Evolutionary conservation across 257 asterid species (phyloP), one percentile per base, ranked within the genome.

Genomic region (Solanum neorickii): DNA sequence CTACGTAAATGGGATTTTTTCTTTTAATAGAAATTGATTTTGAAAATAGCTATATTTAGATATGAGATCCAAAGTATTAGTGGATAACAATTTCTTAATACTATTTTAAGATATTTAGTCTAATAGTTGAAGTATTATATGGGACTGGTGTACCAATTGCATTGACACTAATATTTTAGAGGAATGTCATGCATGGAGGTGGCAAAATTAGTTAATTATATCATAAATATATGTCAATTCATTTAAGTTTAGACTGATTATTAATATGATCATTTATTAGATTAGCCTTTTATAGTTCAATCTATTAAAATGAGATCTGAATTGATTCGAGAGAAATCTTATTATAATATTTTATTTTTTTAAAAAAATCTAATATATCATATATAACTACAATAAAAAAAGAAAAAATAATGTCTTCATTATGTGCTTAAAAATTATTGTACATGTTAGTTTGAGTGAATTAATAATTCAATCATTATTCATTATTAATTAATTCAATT

Each of bases 121-220:
- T 25, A 9, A 77, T 14, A 14, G 15, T 25, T 21, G 29, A 13
- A 16, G 20, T 47, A 47, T 47, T 47, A 16, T 29, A 47, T 47
- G 33, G 68, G 44, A 27, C 20, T 47, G 68, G 85, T 80, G 29
- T 80, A 80, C 84, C 84, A 46, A 80, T 16, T 47, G 44, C 68
- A 80, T 80, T 47, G 68, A 80, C 85, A 80, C 12, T 47, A 47
- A 10, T 80, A 47, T 47, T 47, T 80, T 47, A 80, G 14, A 27
- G 68, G 27, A 27, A 49, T 11, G 42, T 3, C 29, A 47, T 42
- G 60, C n/a, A 44, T 4, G 37, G 21, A 6, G 41, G 39, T 69
- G 37, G 35, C 37, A 68, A 68, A 13, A 68, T 68, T 27, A 27
- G 21, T 12, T 8, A 5, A 27, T 68, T 3, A 6, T 27, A 27